Evolutionary conservation across 2,329 filamentous ascomycete species (phyloP).

Genomic region (Aaosphaeria arxii): DNA sequence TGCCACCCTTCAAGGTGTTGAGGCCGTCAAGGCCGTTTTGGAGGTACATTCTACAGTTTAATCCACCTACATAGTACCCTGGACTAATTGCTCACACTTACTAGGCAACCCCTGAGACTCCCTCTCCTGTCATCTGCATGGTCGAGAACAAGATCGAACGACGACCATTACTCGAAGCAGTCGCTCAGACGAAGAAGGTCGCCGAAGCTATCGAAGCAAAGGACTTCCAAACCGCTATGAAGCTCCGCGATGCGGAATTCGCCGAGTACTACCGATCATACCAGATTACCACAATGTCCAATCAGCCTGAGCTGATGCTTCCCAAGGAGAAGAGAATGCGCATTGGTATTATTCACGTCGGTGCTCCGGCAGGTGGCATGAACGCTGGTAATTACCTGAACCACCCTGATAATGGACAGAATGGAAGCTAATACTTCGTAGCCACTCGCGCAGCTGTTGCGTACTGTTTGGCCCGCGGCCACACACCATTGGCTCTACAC

Average conservation of each 20-base stretch:
- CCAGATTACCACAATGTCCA: constrained; percentile 82
- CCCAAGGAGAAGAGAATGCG: constrained; percentile 79
- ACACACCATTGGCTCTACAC: constrained; percentile 88
- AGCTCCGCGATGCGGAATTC: constrained; percentile 87
- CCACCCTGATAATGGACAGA: too few species aligned
- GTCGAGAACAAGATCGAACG: constrained; percentile 97
- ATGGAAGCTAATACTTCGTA: too few species aligned
- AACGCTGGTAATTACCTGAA: constrained; percentile 57
- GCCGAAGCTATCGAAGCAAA: constrained; percentile 77
- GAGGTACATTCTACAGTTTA: constrained; percentile 42
- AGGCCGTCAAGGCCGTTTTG: constrained; percentile 81
- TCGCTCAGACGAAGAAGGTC: constrained; percentile 80
- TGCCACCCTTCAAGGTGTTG: constrained; percentile 87
- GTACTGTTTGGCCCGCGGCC: constrained; percentile 88
- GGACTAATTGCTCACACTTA: too few species aligned
- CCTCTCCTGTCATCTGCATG: constrained; percentile 93
- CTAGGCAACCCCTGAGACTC: constrained; percentile 74
- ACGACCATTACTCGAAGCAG: constrained; percentile 84
- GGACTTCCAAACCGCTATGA: constrained; percentile 86
- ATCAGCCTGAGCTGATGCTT: constrained; percentile 66
- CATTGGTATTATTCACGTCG: constrained; percentile 94
- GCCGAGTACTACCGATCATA: constrained; percentile 89
- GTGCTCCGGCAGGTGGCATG: constrained; percentile 95
- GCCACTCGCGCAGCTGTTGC: constrained; percentile 90
- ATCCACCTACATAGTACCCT: too few species aligned